Base-by-base conservation (phyloP, 257 asterid genomes). In the Capsicum baccatum region DNA sequence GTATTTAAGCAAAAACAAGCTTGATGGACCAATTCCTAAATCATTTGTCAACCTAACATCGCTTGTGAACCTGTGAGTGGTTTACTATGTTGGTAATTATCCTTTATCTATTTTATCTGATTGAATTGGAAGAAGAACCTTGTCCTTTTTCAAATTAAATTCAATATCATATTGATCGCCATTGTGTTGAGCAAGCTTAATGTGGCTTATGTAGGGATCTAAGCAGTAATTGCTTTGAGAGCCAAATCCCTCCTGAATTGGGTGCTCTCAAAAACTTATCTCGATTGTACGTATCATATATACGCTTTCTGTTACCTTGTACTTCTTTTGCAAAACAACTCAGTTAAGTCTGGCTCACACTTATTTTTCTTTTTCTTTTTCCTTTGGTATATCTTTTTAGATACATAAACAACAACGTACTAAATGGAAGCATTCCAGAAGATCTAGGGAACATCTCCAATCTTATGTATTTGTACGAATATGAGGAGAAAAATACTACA, bases 401-500 rank as follows among this genome's bases (percentile, higher is more conserved):
- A 83, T 3, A 2, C 33, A 0, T 84, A 56, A 1, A 9, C 59
- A 5, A 1, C 35, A 84, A 84, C 35, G 3, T 17, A 52, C 55
- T 78, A 12, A 16, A 26, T 3, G 86, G 86, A 58, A 17, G n/a
- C 42, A 79, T 84, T 79, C 86, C 86, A 5, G 4, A 63, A 5
- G 70, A 84, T 17, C 63, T 79, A 16, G 74, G 86, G 83, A 52
- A 64, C 14, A 16, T 64, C 84, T 48, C 83, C 39, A 79, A 35
- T 44, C 83, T 76, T 33, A 0, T 3, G 10, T 0, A 0, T 8
- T 35, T 76, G 86, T 78, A 84, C 6, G 57, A 17, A 16, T 57
- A 10, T 11, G 17, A 54, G 8, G 19, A 55, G 19, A 56, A n/a
- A 9, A 3, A 11, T 26, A 64, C 7, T 26, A 64, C 17, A 64